Base-by-base conservation (phyloP, 306 rosid species). In the Pterocarpus macrocarpus region DNA sequence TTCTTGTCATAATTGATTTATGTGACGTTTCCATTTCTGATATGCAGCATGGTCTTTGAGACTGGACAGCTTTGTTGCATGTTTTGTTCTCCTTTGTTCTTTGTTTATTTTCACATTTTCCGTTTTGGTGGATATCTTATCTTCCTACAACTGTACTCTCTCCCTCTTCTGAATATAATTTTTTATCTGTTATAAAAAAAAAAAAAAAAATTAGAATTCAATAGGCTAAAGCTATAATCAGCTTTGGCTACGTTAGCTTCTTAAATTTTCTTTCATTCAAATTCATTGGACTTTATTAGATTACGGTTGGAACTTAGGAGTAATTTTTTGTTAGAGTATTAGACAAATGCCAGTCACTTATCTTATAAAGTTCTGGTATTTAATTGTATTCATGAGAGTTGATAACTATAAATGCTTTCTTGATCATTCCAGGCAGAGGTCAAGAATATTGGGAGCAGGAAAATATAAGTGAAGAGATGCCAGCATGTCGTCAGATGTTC, bases 401-500 rank as follows among this genome's bases (percentile, higher is more conserved):
- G 65, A 78, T 35, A 47, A 53, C 75, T 59, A 38, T 28, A 44
- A 58, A 38, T 8, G 57, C 30, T 73, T 77, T 66, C 65, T 71
- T 84, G 14, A 69, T 80, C 56, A 14, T 76, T 83, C 55, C 87
- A 95, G 99, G 98, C 35, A 92, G 86, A 85, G 98, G 99, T 71
- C 86, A 90, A 85, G 92, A 87, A 38, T 96, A 96, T 64, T 96
- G 99, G 99, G 96, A 76, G 62, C 94, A 89, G 86, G 94, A 87
- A 85, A 93, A 88, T 78, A 92, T 90, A 47, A 87, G 22, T 45
- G 99, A 96, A 84, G 98, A 93, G 88, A 90, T 93, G 94, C 99
- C 99, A 44, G 93, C 98, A 53, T 92, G 97, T 83, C 90, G 90
- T 65, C 97, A 90, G 84, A 87, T 96, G 94, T 88, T 96, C 82